Evolutionary conservation across 2,329 filamentous ascomycete species (phyloP).

Genomic region (Colletotrichum sp.): DNA sequence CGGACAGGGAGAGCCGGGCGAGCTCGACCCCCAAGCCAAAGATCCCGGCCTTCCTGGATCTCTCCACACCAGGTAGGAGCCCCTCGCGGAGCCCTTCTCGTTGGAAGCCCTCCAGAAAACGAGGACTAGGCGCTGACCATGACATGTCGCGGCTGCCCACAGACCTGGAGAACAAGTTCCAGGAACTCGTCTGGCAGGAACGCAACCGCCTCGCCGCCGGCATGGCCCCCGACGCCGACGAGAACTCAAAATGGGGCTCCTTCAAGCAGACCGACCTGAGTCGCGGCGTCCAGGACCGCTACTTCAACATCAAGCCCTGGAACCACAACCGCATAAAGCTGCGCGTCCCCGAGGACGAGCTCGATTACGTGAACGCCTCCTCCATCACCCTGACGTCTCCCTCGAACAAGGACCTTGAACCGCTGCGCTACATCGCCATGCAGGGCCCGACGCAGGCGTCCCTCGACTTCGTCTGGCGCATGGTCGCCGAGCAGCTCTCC

Average conservation of each 20-base stretch:
- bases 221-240: conserved; percentile 36
- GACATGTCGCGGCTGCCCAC: neutral
- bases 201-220: conserved; percentile 50
- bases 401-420: conserved; percentile 39
- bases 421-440: conserved; percentile 83
- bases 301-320: conserved; percentile 90
- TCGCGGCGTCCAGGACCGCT: conserved; percentile 71
- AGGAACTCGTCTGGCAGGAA: conserved; percentile 60
- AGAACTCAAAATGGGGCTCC: conserved; percentile 36
- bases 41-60: conserved; percentile 45
- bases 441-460: conserved; percentile 85
- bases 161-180: conserved; percentile 44
- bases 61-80: conserved; percentile 39
- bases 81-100: neutral
- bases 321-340: conserved; percentile 84
- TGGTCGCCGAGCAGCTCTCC: conserved; percentile 81
- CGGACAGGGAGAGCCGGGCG: neutral
- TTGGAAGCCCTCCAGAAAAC: neutral
- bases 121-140: conserved; percentile 8
- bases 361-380: conserved; percentile 86
- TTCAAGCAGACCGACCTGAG: conserved; percentile 38
- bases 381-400: conserved; percentile 63
- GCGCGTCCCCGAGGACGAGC: conserved; percentile 73
- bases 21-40: conserved; percentile 20
- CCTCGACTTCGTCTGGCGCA: conserved; percentile 88